These are phyloP conservation scores for Penicillium sp. DNA, from an alignment of 2,329 filamentous ascomycete species.

Conservation along the genomic window DNA sequence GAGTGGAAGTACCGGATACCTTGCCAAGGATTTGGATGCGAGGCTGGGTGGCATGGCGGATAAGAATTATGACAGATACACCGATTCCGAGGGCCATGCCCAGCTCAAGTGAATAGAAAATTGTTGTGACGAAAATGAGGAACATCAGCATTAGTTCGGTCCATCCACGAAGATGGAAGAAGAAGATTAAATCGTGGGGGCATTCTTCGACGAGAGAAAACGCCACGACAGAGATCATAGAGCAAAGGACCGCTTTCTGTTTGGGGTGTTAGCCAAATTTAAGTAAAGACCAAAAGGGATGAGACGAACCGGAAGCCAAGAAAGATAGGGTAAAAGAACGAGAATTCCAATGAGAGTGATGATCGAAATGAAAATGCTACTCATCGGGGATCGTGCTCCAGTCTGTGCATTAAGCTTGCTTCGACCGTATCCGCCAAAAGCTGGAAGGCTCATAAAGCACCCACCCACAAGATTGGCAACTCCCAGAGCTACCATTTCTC, in stretches of 20 bases:
- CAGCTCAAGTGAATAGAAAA: conserved; percentile 91
- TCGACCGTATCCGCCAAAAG: conserved; percentile 92
- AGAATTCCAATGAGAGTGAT: conserved; percentile 79
- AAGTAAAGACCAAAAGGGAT: not conserved
- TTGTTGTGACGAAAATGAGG: conserved; percentile 85
- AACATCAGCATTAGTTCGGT: conserved; percentile 83
- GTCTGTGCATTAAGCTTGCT: conserved; percentile 95
- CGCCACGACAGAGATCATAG: conserved; percentile 94
- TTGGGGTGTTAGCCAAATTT: conserved; percentile 3
- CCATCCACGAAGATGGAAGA: conserved; percentile 80
- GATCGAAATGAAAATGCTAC: conserved; percentile 79
- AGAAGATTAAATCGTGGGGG: conserved; percentile 88
- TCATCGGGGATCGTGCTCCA: conserved; percentile 90
- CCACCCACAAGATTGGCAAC: conserved; percentile 88
- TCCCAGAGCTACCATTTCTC: conserved; percentile 89
- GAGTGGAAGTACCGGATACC: conserved; percentile 71
- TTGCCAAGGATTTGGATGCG: conserved; percentile 95
- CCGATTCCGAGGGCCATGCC: conserved; percentile 94
- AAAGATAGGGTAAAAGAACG: conserved; percentile 86
- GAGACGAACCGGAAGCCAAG: conserved; percentile 81
- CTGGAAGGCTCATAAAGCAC: conserved; percentile 87
- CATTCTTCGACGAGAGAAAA: conserved; percentile 94
- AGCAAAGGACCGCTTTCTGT: conserved; percentile 86
- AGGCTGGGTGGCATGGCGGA: conserved; percentile 85
- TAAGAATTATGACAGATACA: conserved; percentile 82